Evolutionary conservation across 2,329 filamentous ascomycete genomes (phyloP), one percentile per base, ranked within the genome.

Genomic region (Fusarium sp.): DNA sequence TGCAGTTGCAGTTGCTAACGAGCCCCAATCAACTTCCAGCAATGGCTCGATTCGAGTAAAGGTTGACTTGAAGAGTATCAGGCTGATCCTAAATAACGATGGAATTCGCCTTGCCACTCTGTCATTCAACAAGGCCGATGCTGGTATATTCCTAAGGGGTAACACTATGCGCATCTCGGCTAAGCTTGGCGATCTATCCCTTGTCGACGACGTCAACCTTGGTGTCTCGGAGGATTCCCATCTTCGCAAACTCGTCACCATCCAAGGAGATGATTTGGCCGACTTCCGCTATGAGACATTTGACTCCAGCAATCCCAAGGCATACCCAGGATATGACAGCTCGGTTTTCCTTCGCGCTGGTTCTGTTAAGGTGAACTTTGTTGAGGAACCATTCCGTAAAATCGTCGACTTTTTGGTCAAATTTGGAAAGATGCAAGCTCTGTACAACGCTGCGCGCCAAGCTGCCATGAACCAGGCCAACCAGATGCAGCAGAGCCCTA

Each of bases 271-370:
- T 57, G 94, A 98, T 63, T 86, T 99, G 18, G 95, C 95, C 2
- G 96, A 99, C 77, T 98, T 99, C 83, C 92, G 93, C 56, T 99
- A 99, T 74, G 93, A 99, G 79, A 99, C 96, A 0, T 99, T 97
- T 73, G 94, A 98, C 77, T 79, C 91, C 0, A 85, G 86, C 23
- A 89, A 90, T 59, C 74, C 78, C 4, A 87, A 91, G 54, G 85
- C 88, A 12, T 98, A 98, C 74, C 97, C 96, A 8, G 97, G 96
- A 12, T 97, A 98, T 75, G 95, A 98, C 76, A 96, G 93, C 15
- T 95, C 94, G 2, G 89, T 99, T 31, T 97, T 89, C 75, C 83
- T 99, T 12, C 90, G 95, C 36, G 95, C 96, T 18, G 96, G 96
- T 2, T 99, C 96, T 0, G 91, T 99, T 78, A 98, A 97, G 81